Percentiles rank a stretch among this genome's conserved stretches.
Conservation (phyloP, 2,329 filamentous ascomycete species). For the Graphilbum fragrans region DNA sequence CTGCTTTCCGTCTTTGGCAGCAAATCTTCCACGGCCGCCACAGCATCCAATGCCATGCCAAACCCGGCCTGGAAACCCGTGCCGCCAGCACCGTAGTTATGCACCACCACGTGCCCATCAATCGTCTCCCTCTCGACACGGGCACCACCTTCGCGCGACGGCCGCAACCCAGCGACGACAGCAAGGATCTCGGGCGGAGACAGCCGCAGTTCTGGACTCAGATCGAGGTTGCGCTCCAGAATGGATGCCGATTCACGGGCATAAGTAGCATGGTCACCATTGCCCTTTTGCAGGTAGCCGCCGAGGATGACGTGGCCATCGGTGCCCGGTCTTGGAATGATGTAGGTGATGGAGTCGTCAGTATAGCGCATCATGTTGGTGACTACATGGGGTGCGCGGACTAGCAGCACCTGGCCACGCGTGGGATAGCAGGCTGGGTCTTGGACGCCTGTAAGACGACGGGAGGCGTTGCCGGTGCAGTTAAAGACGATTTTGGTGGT, state of each 20-base stretch:
- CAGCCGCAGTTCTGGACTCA: conserved; percentile 18
- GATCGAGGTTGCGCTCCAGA: conserved; percentile 18
- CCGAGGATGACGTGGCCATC: conserved; percentile 24
- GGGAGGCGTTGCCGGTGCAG: conserved; percentile 15
- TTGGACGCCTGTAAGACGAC: conserved; percentile 20
- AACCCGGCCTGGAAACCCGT: conserved; percentile 31
- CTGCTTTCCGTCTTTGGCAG: no score
- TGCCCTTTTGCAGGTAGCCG: conserved; percentile 25
- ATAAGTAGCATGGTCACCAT: conserved; percentile 20
- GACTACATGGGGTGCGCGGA: conserved; percentile 18
- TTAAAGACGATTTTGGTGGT: conserved; percentile 14
- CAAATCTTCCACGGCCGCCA: conserved; percentile 16
- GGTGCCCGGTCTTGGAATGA: conserved; percentile 24
- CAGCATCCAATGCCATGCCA: conserved; percentile 25
- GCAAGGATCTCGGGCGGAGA: conserved; percentile 18
- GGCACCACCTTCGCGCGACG: conserved; percentile 26
- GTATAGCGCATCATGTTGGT: conserved; percentile 27
- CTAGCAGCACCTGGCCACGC: conserved; percentile 25
- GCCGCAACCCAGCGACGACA: conserved; percentile 19
- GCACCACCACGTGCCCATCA: conserved; percentile 16
- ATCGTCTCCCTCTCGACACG: conserved; percentile 23
- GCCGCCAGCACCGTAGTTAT: conserved; percentile 33
- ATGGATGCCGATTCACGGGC: conserved; percentile 24
- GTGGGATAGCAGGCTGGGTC: conserved; percentile 28
- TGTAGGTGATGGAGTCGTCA: conserved; percentile 25